Evolutionary conservation across 257 asterid species (phyloP).

Genomic region (Penstemon barbatus): DNA sequence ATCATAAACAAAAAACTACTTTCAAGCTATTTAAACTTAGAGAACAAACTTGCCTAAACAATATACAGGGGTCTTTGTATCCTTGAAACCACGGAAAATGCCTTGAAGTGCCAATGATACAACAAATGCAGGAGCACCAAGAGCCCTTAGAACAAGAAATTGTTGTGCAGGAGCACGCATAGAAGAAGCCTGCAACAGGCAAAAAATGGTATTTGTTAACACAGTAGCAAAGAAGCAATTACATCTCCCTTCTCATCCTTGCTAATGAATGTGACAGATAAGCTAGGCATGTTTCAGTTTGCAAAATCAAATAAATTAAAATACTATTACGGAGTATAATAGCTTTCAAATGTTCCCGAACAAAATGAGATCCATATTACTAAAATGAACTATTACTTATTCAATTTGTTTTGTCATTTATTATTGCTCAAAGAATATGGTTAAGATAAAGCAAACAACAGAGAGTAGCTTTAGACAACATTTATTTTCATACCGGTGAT

Average conservation of each 20-base stretch:
- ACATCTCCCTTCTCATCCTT: neutral
- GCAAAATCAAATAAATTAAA: neutral
- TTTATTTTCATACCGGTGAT: conserved; percentile 54
- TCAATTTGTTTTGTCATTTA: neutral
- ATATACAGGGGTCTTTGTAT: conserved; percentile 83
- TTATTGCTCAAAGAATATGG: too few relatives aligned
- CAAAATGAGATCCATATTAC: neutral
- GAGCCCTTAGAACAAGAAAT: conserved; percentile 80
- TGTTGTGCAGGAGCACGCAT: conserved; percentile 80
- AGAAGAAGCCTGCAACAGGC: conserved; percentile 59
- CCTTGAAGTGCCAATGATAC: conserved; percentile 98
- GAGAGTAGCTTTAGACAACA: conserved; percentile 1
- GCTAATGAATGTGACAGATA: neutral
- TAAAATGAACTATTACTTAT: neutral
- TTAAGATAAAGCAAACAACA: neutral
- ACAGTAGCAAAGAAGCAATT: neutral
- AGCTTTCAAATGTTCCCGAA: neutral
- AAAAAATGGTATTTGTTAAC: conserved; percentile 14
- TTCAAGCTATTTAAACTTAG: conserved; percentile 17
- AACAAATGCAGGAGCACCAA: conserved; percentile 97
- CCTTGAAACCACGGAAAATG: conserved; percentile 95
- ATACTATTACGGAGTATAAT: too few relatives aligned
- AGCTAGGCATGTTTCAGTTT: conserved; percentile 1
- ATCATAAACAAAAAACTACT: neutral
- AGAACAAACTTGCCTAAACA: conserved; percentile 70